Base-by-base conservation (phyloP, 2,329 filamentous ascomycete species). In the Clathrospora elynae region DNA sequence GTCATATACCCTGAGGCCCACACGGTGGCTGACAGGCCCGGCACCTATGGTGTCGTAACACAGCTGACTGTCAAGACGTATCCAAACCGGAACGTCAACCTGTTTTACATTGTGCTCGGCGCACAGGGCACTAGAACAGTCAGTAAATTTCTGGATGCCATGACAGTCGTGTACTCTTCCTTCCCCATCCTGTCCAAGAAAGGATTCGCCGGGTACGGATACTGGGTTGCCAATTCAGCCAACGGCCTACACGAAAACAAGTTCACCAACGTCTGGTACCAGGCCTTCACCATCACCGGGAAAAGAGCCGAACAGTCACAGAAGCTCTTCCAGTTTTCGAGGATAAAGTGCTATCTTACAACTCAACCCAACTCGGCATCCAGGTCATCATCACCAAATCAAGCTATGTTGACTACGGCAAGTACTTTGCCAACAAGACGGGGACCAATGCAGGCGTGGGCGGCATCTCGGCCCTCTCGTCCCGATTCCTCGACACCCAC, bases 131-230 rank as follows among this genome's bases (percentile, higher is more conserved):
- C 23, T 26, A 22, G n/a, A 36, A 36, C 24, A 18, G 24, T 37
- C 12, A 20, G 16, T 37, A n/a, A 20, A 37, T 29, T 29, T 24
- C 17, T 29, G 16, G 24, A 29, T 36, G 34, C 34, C 35, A 28
- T 37, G 35, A 29, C 29, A n/a, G 18, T 3, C 28, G 20, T 7
- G 32, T 25, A 31, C 52, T 10, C 13, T 38, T 46, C 7, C 13
- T 38, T 46, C 55, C 53, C 58, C 28, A 54, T 55, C 35, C 42
- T 51, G 19, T 32, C 29, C 29, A 5, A 32, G 29, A 17, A 32
- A 32, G 29, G 29, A 18, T 32, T 32, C 13, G 29, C 29, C 13
- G 29, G 29, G 13, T 32, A 32, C 29, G 29, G 29, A 17, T 18
- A 32, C 29, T 32, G 29, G 29, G 29, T 32, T 19, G 13, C 29